Conservation (phyloP, 805 yeast genomes). For the Nakazawaea sp. region DNA sequence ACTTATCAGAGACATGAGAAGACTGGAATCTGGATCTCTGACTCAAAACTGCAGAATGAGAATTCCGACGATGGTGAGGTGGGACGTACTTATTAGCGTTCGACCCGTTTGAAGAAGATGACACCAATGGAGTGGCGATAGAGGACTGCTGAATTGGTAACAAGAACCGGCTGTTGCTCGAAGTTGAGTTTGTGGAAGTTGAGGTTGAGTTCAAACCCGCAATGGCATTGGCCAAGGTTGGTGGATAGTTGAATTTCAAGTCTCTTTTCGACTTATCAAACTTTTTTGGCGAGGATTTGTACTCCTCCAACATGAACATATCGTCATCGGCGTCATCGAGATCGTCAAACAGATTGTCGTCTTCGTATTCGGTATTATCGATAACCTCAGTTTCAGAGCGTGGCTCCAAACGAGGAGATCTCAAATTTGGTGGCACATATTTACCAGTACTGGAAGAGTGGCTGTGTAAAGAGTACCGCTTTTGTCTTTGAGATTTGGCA, state of each 20-base stretch:
- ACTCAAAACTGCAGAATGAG: conserved; percentile 13
- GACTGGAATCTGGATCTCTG: not conserved
- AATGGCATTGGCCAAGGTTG: not conserved
- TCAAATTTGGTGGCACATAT: conserved; percentile 67
- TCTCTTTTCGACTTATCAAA: conserved; percentile 9
- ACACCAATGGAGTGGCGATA: conserved; percentile 3
- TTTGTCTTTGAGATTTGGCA: not conserved
- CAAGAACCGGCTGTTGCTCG: no score
- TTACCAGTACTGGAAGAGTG: conserved; percentile 38
- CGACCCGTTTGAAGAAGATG: conserved; percentile 12
- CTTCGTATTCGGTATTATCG: conserved; percentile 15
- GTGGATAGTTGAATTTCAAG: conserved; percentile 10
- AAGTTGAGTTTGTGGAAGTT: no score
- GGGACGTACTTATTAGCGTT: conserved; percentile 34
- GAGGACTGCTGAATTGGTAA: no score
- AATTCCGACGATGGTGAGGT: conserved; percentile 44
- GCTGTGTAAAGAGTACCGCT: conserved; percentile 5
- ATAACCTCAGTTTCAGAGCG: conserved; percentile 11
- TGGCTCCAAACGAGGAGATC: conserved; percentile 33
- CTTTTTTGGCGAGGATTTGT: conserved; percentile 14
- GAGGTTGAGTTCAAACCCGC: no score
- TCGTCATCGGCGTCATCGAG: conserved; percentile 25
- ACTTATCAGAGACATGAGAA: not conserved
- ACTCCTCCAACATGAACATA: conserved; percentile 32
- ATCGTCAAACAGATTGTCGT: conserved; percentile 22